These are phyloP conservation scores for Fennellomyces sp. DNA, from an alignment of 371 early-diverging fungal species.

Conservation along the genomic window DNA sequence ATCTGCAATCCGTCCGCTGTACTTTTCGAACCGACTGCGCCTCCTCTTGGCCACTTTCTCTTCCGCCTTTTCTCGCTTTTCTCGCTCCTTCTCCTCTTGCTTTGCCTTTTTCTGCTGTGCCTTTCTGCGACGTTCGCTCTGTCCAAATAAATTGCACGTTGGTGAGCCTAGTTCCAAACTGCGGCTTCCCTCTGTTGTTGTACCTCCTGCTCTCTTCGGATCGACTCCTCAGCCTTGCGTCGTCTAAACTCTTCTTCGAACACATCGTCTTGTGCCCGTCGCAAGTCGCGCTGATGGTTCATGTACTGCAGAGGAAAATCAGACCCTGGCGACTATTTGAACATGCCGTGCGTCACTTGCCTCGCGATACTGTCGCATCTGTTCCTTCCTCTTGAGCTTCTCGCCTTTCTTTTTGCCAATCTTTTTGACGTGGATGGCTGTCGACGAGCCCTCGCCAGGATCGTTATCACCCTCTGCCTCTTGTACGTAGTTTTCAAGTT, in stretches of 20 bases:
- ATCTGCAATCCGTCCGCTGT: conserved; percentile 25
- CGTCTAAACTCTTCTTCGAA: conserved; percentile 35
- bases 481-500: neutral
- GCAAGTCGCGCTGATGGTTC: conserved; percentile 36
- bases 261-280: conserved; percentile 37
- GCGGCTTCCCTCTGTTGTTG: too few relatives aligned
- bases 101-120: conserved; percentile 31
- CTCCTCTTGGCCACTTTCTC: conserved; percentile 35
- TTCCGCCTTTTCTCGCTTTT: conserved; percentile 24
- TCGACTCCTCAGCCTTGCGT: conserved; percentile 36
- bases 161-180: too few relatives aligned
- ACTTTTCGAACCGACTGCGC: conserved; percentile 30
- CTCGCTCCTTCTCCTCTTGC: conserved; percentile 34
- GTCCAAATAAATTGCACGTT: neutral
- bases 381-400: conserved; percentile 54
- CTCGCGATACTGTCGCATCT: conserved; percentile 58
- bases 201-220: conserved; percentile 38
- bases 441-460: conserved; percentile 38
- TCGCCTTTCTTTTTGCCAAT: conserved; percentile 61
- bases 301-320: conserved; percentile 25
- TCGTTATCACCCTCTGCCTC: neutral
- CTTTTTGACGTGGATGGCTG: conserved; percentile 37
- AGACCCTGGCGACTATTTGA: neutral
- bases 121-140: conserved; percentile 31
- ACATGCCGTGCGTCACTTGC: conserved; percentile 16